Conservation (phyloP, 2,329 filamentous ascomycete genomes). For the Neonectria ditissima region DNA sequence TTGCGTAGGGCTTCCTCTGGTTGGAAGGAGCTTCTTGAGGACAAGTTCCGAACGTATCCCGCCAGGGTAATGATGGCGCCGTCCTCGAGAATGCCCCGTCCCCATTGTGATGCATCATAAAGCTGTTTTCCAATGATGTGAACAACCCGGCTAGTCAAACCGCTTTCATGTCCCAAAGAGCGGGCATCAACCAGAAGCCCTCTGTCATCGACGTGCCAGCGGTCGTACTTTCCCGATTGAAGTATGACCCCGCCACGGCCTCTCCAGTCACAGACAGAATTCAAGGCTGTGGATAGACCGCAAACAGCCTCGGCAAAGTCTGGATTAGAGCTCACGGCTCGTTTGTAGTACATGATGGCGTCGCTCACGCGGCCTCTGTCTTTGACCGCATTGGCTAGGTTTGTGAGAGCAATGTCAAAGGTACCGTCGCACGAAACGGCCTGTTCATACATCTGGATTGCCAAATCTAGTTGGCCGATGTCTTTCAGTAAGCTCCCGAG, state of each 20-base stretch:
- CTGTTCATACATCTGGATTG: constrained; percentile 97
- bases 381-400: constrained; percentile 97
- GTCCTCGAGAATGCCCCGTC: constrained; percentile 74
- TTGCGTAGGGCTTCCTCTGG: constrained; percentile 56
- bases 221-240: constrained; percentile 79
- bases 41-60: constrained; percentile 58
- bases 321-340: constrained; percentile 91
- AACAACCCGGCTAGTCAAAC: constrained; percentile 90
- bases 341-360: constrained; percentile 90
- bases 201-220: constrained; percentile 91
- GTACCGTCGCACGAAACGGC: constrained; percentile 92
- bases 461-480: constrained; percentile 89
- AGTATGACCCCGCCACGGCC: constrained; percentile 87
- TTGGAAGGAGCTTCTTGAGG: constrained; percentile 51
- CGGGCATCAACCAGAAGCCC: constrained; percentile 85
- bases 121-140: constrained; percentile 92
- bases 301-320: constrained; percentile 98
- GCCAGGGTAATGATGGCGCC: constrained; percentile 63
- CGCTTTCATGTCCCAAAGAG: constrained; percentile 70
- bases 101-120: constrained; percentile 87
- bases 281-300: constrained; percentile 92
- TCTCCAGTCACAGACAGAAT: constrained; percentile 95
- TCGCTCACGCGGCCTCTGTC: constrained; percentile 93
- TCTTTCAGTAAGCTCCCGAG: constrained; percentile 95
- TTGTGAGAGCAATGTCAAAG: constrained; percentile 97